These are phyloP conservation scores for Cutaneotrichosporon arboriforme DNA, from an alignment of 1,284 basidiomycete genomes.

Conservation along the genomic window DNA sequence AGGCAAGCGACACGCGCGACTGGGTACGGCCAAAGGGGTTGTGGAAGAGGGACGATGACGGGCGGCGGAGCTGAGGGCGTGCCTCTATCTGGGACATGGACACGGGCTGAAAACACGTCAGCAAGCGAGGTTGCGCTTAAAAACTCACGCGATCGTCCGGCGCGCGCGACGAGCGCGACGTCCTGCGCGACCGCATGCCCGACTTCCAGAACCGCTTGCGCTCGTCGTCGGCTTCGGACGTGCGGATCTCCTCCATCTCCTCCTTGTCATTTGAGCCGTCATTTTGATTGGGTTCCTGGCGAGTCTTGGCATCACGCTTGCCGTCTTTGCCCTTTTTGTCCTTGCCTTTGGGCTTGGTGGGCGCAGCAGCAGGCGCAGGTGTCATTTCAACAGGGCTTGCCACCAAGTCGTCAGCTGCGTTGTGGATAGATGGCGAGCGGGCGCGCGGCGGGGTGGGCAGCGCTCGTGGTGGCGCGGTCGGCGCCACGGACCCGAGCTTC, in stretches of 20 bases:
- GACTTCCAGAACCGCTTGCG: slow-evolving; percentile 3
- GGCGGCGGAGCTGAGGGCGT: slow-evolving; percentile 21
- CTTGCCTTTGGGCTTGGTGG: too few species aligned
- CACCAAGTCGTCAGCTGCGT: too few species aligned
- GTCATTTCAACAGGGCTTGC: too few species aligned
- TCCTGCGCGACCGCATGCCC: not conserved
- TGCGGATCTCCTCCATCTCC: slow-evolving; percentile 12
- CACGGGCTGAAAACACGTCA: not conserved
- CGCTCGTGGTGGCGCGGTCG: too few species aligned
- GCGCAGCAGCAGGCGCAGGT: too few species aligned
- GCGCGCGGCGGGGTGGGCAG: too few species aligned
- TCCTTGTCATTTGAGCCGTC: not conserved
- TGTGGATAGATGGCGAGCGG: too few species aligned
- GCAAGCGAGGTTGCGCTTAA: not conserved
- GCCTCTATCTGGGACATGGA: slow-evolving; percentile 1
- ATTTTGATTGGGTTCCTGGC: too few species aligned
- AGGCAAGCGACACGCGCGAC: slow-evolving; percentile 28
- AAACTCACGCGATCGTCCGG: not conserved
- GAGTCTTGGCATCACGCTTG: too few species aligned
- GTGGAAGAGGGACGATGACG: slow-evolving; percentile 34
- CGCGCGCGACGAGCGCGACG: not conserved
- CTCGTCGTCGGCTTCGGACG: slow-evolving; percentile 5
- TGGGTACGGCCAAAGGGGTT: slow-evolving; percentile 33
- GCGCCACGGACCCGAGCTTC: not conserved
- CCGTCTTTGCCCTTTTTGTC: too few species aligned